Conservation (phyloP, 2,329 filamentous ascomycete genomes). For the Xenoacremonium recifei region DNA sequence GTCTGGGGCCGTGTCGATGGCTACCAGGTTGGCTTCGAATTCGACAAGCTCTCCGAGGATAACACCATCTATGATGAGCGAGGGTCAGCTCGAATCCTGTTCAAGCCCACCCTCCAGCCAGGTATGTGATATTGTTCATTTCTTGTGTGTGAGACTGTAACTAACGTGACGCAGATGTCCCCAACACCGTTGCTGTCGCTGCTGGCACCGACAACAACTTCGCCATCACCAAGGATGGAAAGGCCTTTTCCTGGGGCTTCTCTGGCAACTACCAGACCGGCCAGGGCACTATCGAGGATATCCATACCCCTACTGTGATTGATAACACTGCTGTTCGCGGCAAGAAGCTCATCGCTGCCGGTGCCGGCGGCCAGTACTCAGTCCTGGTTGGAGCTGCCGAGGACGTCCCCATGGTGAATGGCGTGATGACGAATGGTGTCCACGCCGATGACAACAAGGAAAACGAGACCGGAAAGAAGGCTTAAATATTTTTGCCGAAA, state of each 20-base stretch:
- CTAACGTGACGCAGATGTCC: conserved; percentile 34
- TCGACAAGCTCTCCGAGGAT: conserved; percentile 48
- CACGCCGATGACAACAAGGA: conserved; percentile 15
- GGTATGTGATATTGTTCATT: conserved; percentile 36
- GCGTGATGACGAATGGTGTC: conserved; percentile 22
- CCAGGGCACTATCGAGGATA: conserved; percentile 74
- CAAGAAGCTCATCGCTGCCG: conserved; percentile 73
- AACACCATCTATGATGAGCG: conserved; percentile 62
- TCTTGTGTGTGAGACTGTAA: background rate
- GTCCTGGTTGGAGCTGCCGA: conserved; percentile 52
- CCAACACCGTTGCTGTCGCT: conserved; percentile 54
- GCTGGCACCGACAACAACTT: conserved; percentile 74
- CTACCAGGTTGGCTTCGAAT: conserved; percentile 53
- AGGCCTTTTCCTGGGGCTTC: conserved; percentile 79
- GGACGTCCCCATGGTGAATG: conserved; percentile 29
- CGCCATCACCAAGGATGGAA: conserved; percentile 67
- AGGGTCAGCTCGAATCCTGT: conserved; percentile 63
- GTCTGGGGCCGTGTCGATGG: conserved; percentile 60
- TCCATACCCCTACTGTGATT: conserved; percentile 73
- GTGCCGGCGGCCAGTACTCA: conserved; percentile 84
- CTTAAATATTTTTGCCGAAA: too few relatives aligned
- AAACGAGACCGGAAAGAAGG: conserved; percentile 11
- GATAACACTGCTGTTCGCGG: conserved; percentile 81
- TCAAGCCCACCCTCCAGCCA: conserved; percentile 37
- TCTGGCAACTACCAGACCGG: conserved; percentile 78